These are phyloP conservation scores for Beauveria sp. DNA, from an alignment of 2,329 filamentous ascomycete genomes.

Conservation along the genomic window DNA sequence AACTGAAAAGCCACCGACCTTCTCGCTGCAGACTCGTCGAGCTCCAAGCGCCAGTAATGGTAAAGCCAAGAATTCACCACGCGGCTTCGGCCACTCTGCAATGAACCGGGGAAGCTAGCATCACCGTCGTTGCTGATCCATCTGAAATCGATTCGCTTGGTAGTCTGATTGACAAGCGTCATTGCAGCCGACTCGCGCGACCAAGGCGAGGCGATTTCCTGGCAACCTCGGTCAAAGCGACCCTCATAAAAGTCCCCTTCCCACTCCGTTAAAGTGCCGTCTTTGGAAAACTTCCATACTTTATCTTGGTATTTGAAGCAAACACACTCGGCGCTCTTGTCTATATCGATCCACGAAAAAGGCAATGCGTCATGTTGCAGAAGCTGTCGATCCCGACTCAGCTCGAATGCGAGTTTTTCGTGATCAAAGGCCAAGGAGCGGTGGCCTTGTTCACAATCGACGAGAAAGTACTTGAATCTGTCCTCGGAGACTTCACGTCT, in stretches of 20 bases:
- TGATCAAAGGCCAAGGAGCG: conserved; percentile 18
- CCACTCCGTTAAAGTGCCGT: conserved; percentile 14
- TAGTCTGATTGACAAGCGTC: conserved; percentile 20
- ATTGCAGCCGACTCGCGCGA: conserved; percentile 11
- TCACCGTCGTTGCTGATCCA: conserved; percentile 20
- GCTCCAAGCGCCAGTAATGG: conserved; percentile 13
- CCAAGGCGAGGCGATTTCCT: conserved; percentile 18
- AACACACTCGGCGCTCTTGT: conserved; percentile 9
- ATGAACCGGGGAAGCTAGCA: conserved; percentile 11
- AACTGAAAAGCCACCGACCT: too few relatives aligned
- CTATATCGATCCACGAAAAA: conserved; percentile 19
- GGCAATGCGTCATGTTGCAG: conserved; percentile 12
- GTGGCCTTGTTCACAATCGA: conserved; percentile 14
- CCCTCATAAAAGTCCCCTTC: conserved; percentile 13
- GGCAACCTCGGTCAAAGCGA: conserved; percentile 7
- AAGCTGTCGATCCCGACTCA: background rate
- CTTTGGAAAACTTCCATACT: conserved; percentile 17
- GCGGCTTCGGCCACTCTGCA: background rate
- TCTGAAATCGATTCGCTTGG: conserved; percentile 13
- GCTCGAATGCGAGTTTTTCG: conserved; percentile 15
- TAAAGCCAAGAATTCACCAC: conserved; percentile 8
- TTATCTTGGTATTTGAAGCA: conserved; percentile 15
- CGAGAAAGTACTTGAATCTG: conserved; percentile 18
- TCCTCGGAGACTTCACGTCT: conserved; percentile 10
- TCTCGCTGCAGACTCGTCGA: too few relatives aligned